Evolutionary conservation across 345 rosid species (phyloP).

Genomic region (Eucalyptus caleyi): DNA sequence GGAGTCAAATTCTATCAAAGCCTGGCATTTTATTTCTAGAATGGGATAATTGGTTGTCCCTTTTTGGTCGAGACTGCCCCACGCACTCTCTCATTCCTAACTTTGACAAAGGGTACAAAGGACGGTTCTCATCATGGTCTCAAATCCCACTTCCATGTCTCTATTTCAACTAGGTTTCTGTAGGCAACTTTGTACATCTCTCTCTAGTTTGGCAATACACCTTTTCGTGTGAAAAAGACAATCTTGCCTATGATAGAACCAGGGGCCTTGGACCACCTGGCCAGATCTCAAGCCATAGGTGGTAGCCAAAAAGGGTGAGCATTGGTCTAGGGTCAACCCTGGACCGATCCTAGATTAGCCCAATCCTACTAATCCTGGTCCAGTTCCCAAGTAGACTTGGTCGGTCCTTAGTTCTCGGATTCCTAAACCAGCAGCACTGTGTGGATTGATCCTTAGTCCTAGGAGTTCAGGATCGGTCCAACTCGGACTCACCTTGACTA

Average conservation of each 20-base stretch:
- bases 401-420: rapidly evolving
- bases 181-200: neutral
- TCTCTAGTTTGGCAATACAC: neutral
- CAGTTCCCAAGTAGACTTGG: rapidly evolving
- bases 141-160: neutral
- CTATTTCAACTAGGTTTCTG: neutral
- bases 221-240: neutral
- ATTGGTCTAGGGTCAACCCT: no score
- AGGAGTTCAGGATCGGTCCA: no score
- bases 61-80: neutral
- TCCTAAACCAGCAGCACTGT: rapidly evolving
- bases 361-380: rapidly evolving
- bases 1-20: neutral
- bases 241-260: neutral
- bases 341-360: rapidly evolving
- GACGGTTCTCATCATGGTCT: neutral
- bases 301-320: no score
- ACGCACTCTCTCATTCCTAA: neutral
- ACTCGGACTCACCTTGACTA: rapidly evolving
- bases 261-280: no score
- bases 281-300: no score
- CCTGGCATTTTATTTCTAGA: neutral
- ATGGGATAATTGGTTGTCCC: neutral
- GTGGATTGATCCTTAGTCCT: no score
- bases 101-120: neutral